Evolutionary conservation across 2,329 filamentous ascomycete species (phyloP), one percentile per base, ranked within the genome.

Genomic region (Apiospora malaysiana): DNA sequence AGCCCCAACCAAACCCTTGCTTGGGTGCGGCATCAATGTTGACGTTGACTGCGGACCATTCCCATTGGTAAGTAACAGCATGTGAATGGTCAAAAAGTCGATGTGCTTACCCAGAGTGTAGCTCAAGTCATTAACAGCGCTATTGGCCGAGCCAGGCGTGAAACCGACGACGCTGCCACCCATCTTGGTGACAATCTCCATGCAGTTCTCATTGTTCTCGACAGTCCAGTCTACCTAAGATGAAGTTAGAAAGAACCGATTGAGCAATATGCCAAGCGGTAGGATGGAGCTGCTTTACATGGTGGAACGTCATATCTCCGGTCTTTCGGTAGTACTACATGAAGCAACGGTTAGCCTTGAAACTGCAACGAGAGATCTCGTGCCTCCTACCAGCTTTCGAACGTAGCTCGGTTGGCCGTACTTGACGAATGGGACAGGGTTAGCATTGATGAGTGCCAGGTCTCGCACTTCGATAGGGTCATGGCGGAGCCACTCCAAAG

Each of bases 201-300:
- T 72, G 69, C 72, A 75, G 0, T 18, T 37, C 4, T 65, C 18
- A 43, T 75, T 65, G 32, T 69, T 70, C 27, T 71, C 68, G 10
- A 70, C 56, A 8, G 12, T 68, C 73, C 72, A 75, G 2, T 45
- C 6, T 0, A 32, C 69, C 71, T 71, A 69, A 18, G 45, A 25
- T 25, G 5, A 18, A 37, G 27, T 63, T 32, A 66, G 49, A 66
- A 6, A 23, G 21, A n/a, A 4, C 18, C 16, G 32, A 25, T 45
- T 6, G 70, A 37, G 9, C 6, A 37, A n/a, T 27, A 9, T 59
- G 51, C 7, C 7, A 21, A 27, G 32, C 27, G 25, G 27, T n/a
- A 59, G 27, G 14, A 37, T 32, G 37, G 27, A 27, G 18, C 51
- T 7, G 18, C 27, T 37, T 25, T 59, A 59, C 51, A 8, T 37